These are phyloP conservation scores for Uronychia setigera DNA, from an alignment of 73 alveolate genomes.

Conservation along the genomic window DNA sequence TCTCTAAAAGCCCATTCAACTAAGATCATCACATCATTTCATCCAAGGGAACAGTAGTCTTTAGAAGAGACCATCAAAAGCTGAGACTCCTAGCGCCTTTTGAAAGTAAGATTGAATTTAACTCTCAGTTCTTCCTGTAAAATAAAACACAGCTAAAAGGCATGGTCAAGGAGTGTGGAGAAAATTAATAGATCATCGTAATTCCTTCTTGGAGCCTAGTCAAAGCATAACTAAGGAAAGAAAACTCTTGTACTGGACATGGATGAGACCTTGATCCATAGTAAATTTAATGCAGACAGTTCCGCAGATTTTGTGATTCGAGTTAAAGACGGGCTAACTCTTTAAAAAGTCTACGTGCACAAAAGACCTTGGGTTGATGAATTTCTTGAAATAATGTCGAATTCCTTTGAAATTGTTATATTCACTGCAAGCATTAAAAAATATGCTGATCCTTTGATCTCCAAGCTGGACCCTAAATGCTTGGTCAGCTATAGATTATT, in stretches of 20 bases:
- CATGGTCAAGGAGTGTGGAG: no score
- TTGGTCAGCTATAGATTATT: constrained; percentile 51
- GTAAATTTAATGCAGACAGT: not conserved
- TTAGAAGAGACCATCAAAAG: no score
- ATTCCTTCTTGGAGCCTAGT: constrained; percentile 24
- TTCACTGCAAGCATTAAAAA: constrained; percentile 59
- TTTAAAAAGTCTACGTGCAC: constrained; percentile 25
- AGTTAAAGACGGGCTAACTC: constrained; percentile 11
- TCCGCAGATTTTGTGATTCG: not conserved
- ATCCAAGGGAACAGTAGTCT: no score
- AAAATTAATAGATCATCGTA: no score
- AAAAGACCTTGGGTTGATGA: constrained; percentile 55
- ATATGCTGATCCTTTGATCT: constrained; percentile 55
- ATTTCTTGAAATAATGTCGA: constrained; percentile 36
- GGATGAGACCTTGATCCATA: constrained; percentile 59
- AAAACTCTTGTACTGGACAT: constrained; percentile 58
- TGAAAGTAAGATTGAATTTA: no score
- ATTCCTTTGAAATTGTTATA: constrained; percentile 47
- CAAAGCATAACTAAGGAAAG: constrained; percentile 19
- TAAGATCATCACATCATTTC: no score
- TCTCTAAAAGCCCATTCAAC: no score
- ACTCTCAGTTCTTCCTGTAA: no score
- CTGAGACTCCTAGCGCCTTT: no score
- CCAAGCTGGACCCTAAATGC: constrained; percentile 26
- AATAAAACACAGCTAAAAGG: no score